Evolutionary conservation across 164 flowering plant species (phyloP), one percentile per base, ranked within the genome.

Genomic region (Tetracentron sinense): DNA sequence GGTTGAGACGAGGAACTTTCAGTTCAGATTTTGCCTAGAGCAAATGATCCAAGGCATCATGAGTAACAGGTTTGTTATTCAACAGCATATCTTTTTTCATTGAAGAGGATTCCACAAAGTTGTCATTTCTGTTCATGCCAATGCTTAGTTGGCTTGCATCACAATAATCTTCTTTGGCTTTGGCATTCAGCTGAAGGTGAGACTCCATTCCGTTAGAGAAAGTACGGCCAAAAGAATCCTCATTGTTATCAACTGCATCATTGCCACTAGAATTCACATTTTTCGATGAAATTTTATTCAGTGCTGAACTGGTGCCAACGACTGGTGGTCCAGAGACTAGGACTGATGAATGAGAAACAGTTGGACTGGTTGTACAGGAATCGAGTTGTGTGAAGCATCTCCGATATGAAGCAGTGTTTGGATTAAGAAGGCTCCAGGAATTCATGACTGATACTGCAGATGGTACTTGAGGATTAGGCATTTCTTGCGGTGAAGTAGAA

Each of bases 241-340:
- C 64, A 42, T 35, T 29, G 22, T 21, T 60, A 49, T 47, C 68
- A 60, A 3, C 30, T 22, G 16, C 61, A 68, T 42, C 68, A 21
- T 42, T 63, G 44, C 55, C 58, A 52, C 48, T 27, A 15, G n/a
- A 23, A 29, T 46, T 63, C 53, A 66, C 29, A 62, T 66, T 66
- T 61, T 11, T 55, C 11, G 64, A 47, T 19, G 65, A 20, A 56
- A 42, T 17, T 6, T 29, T 20, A 44, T 26, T 50, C 11, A 29
- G 27, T 29, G 25, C 31, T 29, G 30, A 64, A 33, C 38, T 49
- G 22, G 62, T 15, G 25, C 60, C 62, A 52, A 16, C 4, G 62
- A 68, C 49, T 44, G 75, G 67, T 38, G 73, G 62, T 26, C 61
- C 56, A 51, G 60, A 58, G 58, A 46, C 60, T 55, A 58, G 20